Conservation (phyloP, 2,329 filamentous ascomycete species). For the Penicillium sp. region DNA sequence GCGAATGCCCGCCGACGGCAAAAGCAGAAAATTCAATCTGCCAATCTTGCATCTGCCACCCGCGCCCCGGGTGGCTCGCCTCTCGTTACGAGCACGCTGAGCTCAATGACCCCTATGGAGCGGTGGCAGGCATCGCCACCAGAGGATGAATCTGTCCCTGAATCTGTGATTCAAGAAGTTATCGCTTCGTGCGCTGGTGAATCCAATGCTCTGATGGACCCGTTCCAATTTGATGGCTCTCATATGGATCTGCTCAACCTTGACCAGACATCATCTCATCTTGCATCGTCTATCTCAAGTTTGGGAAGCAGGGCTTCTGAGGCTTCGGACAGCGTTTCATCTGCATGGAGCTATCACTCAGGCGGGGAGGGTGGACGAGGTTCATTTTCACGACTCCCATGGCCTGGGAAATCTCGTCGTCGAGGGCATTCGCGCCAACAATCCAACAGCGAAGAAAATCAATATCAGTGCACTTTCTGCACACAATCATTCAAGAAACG, state of each 20-base stretch:
- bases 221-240: constrained; percentile 25
- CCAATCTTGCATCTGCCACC: constrained; percentile 28
- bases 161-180: constrained; percentile 49
- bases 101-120: constrained; percentile 55
- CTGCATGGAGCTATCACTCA: constrained; percentile 44
- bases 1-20: constrained; percentile 59
- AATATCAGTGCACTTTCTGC: constrained; percentile 58
- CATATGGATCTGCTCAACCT: constrained; percentile 37
- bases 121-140: constrained; percentile 54
- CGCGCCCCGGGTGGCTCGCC: constrained; percentile 51
- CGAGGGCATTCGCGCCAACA: constrained; percentile 14
- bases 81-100: constrained; percentile 46
- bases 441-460: constrained; percentile 10
- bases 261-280: constrained; percentile 36
- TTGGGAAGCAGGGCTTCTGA: constrained; percentile 39
- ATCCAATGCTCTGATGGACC: constrained; percentile 10
- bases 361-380: constrained; percentile 25
- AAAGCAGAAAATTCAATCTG: constrained; percentile 40
- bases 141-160: constrained; percentile 52
- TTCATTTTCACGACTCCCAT: constrained; percentile 31
- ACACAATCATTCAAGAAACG: constrained; percentile 56
- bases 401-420: constrained; percentile 10
- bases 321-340: constrained; percentile 40
- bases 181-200: constrained; percentile 27
- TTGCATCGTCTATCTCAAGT: constrained; percentile 41